Percentiles rank a stretch among this genome's conserved stretches.
These are phyloP conservation scores for Mycena olivaceomarginata DNA, from an alignment of 768 basidiomycete genomes.

Conservation along the genomic window DNA sequence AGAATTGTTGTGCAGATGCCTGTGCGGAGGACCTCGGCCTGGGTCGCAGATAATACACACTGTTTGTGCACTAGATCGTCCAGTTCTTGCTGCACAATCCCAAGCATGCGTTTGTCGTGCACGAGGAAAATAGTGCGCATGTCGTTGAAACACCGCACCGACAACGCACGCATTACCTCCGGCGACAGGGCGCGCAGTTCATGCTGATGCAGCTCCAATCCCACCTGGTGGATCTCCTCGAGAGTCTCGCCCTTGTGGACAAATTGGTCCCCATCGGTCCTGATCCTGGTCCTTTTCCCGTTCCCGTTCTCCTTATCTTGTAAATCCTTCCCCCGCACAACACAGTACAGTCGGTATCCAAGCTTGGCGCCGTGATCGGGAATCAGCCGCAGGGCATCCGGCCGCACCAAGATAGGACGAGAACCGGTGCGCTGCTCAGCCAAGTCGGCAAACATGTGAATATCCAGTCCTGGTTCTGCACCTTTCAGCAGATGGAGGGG, in stretches of 20 bases:
- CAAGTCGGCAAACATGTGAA: background rate
- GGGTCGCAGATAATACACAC: background rate
- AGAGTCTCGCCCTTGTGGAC: background rate
- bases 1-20: background rate
- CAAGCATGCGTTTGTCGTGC: background rate
- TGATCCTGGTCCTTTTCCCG: too few species aligned
- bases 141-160: background rate
- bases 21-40: background rate
- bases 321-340: background rate
- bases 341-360: background rate
- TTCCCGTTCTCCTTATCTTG: background rate
- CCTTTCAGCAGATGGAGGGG: background rate
- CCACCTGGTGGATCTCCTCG: background rate
- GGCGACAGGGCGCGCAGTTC: background rate
- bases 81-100: background rate
- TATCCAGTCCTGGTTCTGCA: background rate
- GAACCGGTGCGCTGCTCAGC: background rate
- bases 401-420: background rate
- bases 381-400: background rate
- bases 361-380: background rate
- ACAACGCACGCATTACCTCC: background rate
- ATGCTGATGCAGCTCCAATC: background rate
- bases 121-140: background rate
- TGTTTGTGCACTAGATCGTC: background rate
- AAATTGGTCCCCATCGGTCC: background rate